Percentiles rank a stretch among this genome's conserved stretches.
Evolutionary conservation across 306 rosid genomes (phyloP).

Genomic region (Carpinus viminea): DNA sequence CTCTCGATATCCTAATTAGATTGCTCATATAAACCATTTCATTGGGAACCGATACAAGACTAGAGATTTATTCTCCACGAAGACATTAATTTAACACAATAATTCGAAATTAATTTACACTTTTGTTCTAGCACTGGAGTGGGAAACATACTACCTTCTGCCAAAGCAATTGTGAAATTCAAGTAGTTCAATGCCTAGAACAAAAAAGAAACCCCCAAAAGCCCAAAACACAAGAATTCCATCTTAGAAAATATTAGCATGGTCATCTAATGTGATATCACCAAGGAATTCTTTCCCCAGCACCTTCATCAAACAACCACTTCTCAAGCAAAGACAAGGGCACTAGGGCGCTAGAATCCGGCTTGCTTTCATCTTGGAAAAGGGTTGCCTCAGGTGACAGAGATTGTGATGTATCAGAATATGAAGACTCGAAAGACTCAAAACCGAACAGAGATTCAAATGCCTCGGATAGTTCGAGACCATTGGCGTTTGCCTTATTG

Average conservation of each 20-base stretch:
- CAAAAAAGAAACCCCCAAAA: conserved; percentile 4
- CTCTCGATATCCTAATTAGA: not conserved
- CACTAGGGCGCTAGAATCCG: conserved; percentile 27
- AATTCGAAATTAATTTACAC: conserved; percentile 22
- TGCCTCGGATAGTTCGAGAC: conserved; percentile 36
- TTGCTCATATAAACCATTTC: not conserved
- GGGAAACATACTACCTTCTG: conserved; percentile 16
- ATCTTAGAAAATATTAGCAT: conserved; percentile 34
- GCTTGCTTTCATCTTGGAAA: conserved; percentile 64
- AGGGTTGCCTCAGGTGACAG: conserved; percentile 50
- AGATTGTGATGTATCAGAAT: conserved; percentile 60
- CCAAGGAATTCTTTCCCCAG: conserved; percentile 43
- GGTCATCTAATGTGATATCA: conserved; percentile 34
- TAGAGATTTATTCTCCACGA: conserved; percentile 3
- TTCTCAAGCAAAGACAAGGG: conserved; percentile 73
- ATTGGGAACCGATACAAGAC: not conserved
- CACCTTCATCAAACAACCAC: conserved; percentile 81
- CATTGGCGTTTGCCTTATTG: conserved; percentile 21
- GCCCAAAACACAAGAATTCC: conserved; percentile 3
- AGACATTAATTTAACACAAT: conserved; percentile 7
- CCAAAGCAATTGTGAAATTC: conserved; percentile 22
- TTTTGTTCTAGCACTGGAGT: conserved; percentile 17
- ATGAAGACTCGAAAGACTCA: conserved; percentile 60
- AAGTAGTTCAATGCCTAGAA: conserved; percentile 31
- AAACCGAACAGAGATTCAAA: conserved; percentile 55